Evolutionary conservation across 306 rosid species (phyloP).

Genomic region (Rosa rugosa): DNA sequence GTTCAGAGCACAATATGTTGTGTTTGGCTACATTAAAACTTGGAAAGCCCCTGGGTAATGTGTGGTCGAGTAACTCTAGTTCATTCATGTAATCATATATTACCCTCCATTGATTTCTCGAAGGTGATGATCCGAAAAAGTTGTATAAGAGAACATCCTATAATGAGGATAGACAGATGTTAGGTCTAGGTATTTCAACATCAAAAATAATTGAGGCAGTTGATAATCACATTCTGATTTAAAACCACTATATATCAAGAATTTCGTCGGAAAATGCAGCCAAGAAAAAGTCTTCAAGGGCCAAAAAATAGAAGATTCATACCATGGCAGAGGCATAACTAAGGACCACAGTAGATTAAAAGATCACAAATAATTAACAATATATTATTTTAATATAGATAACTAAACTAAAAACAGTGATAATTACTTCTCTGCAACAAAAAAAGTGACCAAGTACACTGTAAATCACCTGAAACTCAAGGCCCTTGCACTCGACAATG

Average conservation of each 20-base stretch:
- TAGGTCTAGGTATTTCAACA: neutral
- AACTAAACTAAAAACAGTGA: conserved; percentile 1
- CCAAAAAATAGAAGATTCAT: conserved; percentile 25
- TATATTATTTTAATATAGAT: conserved; percentile 16
- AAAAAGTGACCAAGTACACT: neutral
- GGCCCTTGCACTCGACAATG: conserved; percentile 76
- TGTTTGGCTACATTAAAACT: conserved; percentile 45
- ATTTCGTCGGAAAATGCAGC: neutral
- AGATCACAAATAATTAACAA: conserved; percentile 20
- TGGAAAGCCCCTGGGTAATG: conserved; percentile 24
- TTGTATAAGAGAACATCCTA: conserved; percentile 77
- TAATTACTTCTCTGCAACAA: conserved; percentile 4
- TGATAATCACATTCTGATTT: too few relatives aligned
- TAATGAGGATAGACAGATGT: neutral
- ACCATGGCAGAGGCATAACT: neutral
- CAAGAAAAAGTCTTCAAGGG: neutral
- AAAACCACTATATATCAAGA: conserved; percentile 18
- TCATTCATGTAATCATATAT: conserved; percentile 63
- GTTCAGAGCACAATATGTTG: conserved; percentile 53
- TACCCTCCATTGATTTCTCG: conserved; percentile 67
- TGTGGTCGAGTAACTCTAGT: conserved; percentile 44
- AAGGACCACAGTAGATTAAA: neutral
- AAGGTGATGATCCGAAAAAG: conserved; percentile 66
- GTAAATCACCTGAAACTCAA: conserved; percentile 68
- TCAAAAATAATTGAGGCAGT: conserved; percentile 37